Evolutionary conservation across 768 basidiomycete species (phyloP), one percentile per base, ranked within the genome.

Genomic region (Panellus pusillus): DNA sequence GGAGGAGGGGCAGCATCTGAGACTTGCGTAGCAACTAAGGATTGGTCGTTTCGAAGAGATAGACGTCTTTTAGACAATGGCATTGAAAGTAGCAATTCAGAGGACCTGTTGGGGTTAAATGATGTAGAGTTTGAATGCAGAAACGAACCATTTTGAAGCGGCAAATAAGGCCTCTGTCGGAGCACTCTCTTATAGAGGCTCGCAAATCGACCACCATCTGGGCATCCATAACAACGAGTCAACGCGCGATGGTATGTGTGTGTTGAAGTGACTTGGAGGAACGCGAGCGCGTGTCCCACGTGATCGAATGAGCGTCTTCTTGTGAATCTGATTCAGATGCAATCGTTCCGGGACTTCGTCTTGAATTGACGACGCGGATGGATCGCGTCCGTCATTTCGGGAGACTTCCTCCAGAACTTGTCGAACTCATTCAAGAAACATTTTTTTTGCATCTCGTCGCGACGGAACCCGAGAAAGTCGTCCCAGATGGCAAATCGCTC

Each of bases 401-500:
- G 8, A 42, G 67, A 12, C 74, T 87, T 1, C 84, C 86, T 2
- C 37, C 69, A 9, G 86, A 88, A 52, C 75, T 89, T 18, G 61
- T 83, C 12, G 72, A 83, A 31, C 58, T 74, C 35, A 68, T 88
- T 44, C 79, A 87, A 57, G 75, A 86, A 53, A 74, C 79, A 0
- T 84, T 83, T 64, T 84, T 86, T 58, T 75, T 90, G 9, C 85
- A 88, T 63, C 58, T 81, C n/a, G 79, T 91, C 11, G 82, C 83
- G 4, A 84, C 78, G 3, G 79, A 89, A 38, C 81, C 86, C 6
- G 62, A 71, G 0, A 76, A 73, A 41, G 76, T 86, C 8, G 69
- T 90, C n/a, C 86, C 89, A 3, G 79, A 83, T 1, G 85, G 84
- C 46, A 91, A 91, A 66, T 87, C 87, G 1, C 70, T 89, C 4